Percentiles rank a stretch among this genome's conserved stretches.
These are phyloP conservation scores for Solanum tacnaense DNA, from an alignment of 257 asterid species.

Conservation along the genomic window DNA sequence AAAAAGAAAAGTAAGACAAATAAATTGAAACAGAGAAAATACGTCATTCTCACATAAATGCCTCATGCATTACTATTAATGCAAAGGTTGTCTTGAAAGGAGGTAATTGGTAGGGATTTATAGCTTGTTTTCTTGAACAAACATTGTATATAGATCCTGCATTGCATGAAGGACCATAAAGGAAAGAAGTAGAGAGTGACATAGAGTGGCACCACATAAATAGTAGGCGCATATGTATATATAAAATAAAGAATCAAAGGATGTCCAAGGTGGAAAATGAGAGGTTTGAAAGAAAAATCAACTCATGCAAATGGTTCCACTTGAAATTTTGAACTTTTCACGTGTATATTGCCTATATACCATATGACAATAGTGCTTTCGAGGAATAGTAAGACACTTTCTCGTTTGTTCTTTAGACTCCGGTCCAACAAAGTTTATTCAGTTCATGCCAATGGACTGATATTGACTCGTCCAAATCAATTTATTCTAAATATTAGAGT, in stretches of 20 bases:
- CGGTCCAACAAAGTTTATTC: background rate
- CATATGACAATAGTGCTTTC: background rate
- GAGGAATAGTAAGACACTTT: background rate
- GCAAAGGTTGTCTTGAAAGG: background rate
- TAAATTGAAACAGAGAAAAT: background rate
- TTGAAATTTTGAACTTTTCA: background rate
- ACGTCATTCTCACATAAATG: background rate
- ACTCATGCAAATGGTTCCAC: background rate
- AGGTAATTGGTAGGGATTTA: background rate
- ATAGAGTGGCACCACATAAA: background rate
- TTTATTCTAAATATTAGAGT: background rate
- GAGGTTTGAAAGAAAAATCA: background rate
- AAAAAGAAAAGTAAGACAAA: no score
- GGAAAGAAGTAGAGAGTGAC: background rate
- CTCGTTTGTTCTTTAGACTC: background rate
- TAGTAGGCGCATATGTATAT: background rate
- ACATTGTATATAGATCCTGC: background rate
- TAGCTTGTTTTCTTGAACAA: background rate
- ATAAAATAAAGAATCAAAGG: background rate
- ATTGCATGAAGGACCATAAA: background rate
- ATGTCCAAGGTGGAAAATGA: background rate
- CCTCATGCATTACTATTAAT: background rate
- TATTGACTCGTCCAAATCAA: background rate
- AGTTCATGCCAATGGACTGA: background rate
- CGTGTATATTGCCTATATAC: background rate